phyloP scores from a whole-genome alignment of 306 rosid genomes.

The Hylodesmum podocarpum region DNA sequence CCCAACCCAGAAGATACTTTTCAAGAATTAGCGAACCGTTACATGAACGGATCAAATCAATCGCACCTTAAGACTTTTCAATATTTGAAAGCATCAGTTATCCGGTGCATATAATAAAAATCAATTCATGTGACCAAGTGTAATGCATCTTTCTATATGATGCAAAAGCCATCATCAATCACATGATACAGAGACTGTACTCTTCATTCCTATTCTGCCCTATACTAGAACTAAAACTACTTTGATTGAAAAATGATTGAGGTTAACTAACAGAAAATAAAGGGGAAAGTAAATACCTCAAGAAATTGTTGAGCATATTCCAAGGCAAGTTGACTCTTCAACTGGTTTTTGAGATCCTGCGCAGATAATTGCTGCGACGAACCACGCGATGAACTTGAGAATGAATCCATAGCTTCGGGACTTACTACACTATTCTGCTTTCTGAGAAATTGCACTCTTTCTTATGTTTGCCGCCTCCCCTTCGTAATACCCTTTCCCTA shows the following conservation, averaged over 20 bases:
- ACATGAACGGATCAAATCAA: background rate
- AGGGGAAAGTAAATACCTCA: conserved; percentile 50
- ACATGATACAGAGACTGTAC: no score
- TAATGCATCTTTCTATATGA: background rate
- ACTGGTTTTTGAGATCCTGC: conserved; percentile 65
- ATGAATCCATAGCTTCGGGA: conserved; percentile 67
- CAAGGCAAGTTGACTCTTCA: conserved; percentile 84
- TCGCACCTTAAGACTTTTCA: background rate
- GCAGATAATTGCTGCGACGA: conserved; percentile 58
- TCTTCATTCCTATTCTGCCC: background rate
- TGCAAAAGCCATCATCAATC: background rate
- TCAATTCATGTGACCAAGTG: background rate
- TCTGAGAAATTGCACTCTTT: background rate
- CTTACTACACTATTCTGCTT: background rate
- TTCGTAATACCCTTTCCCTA: background rate
- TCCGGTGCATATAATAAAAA: background rate
- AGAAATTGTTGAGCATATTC: conserved; percentile 94
- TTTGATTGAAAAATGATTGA: background rate
- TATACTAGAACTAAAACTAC: background rate
- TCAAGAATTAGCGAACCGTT: background rate
- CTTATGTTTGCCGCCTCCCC: background rate
- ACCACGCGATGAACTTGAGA: conserved; percentile 57
- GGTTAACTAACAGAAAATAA: no score
- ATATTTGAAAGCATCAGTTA: background rate
- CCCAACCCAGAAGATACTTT: background rate